Evolutionary conservation across 306 rosid species (phyloP), one percentile per base, ranked within the genome.

Genomic region (Crataegus laevigata): DNA sequence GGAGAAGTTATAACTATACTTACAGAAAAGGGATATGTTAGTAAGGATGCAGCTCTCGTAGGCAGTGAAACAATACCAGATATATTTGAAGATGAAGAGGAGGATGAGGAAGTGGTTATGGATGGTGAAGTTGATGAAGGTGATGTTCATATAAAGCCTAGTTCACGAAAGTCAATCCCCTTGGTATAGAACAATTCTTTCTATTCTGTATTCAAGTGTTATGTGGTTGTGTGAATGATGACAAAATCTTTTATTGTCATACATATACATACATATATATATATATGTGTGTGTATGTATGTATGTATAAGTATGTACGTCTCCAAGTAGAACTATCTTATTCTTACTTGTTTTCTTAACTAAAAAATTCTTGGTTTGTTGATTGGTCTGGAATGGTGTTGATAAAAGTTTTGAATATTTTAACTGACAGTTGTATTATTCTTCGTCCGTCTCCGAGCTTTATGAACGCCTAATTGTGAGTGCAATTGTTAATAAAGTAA

Each of bases 51-150:
- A 66, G 40, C 64, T 81, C 69, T 26, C 42, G 82, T 84, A 80
- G 84, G 76, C 72, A 70, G 73, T 74, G 99, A 90, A 84, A 84
- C 89, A 14, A 68, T 86, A 70, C 84, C 80, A 2, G 91, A 89
- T 75, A 75, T 92, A 75, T 83, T 90, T 61, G 99, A 91, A 85
- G 99, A 86, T 17, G 97, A 90, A 71, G 98, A 94, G 6, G 98
- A 91, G 84, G 98, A 90, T 72, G 97, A 91, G 80, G 98, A 94
- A 84, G 88, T 92, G 28, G 89, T 94, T 82, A 93, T 89, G 77
- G 99, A 94, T 68, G 99, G 99, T 81, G 97, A 94, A 84, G 93
- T 94, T 61, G 99, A 94, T 42, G 99, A 94, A 89, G 99, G 99
- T 36, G 99, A 94, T 85, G 83, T 94, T 79, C 99, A 94, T 85